Percentiles rank a stretch among this genome's conserved stretches.
These are phyloP conservation scores for Solanum gracilifrons DNA, from an alignment of 257 asterid species.

Conservation along the genomic window DNA sequence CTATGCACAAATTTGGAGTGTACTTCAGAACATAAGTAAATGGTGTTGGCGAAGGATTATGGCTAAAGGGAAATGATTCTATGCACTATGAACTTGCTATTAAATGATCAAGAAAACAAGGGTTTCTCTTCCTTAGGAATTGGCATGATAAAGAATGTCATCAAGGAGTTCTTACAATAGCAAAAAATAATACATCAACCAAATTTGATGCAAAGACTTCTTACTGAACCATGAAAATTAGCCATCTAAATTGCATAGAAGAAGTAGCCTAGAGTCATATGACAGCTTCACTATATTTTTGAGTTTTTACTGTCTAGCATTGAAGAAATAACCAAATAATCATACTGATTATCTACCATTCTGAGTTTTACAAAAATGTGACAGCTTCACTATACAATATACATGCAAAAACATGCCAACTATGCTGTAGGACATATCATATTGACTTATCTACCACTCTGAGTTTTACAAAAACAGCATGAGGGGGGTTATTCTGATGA, in stretches of 20 bases:
- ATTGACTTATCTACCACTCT: background rate
- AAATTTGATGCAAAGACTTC: background rate
- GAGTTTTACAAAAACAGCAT: background rate
- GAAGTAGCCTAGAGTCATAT: background rate
- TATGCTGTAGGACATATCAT: background rate
- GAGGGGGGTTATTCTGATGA: background rate
- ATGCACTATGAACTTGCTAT: background rate
- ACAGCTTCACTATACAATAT: background rate
- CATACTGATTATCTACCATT: background rate
- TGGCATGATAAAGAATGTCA: background rate
- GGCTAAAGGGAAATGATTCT: background rate
- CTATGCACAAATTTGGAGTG: background rate
- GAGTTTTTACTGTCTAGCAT: background rate
- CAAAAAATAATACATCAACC: background rate
- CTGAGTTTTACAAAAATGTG: background rate
- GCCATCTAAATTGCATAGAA: background rate
- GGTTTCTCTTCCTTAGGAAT: background rate
- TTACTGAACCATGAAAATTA: background rate
- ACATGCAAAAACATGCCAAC: background rate
- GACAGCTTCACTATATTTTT: background rate
- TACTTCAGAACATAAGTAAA: background rate
- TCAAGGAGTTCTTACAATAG: background rate
- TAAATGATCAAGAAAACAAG: background rate
- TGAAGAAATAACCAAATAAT: background rate
- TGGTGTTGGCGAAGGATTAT: background rate